phyloP scores from a whole-genome alignment of 805 yeast genomes.

The Blastobotrys attinorum region DNA sequence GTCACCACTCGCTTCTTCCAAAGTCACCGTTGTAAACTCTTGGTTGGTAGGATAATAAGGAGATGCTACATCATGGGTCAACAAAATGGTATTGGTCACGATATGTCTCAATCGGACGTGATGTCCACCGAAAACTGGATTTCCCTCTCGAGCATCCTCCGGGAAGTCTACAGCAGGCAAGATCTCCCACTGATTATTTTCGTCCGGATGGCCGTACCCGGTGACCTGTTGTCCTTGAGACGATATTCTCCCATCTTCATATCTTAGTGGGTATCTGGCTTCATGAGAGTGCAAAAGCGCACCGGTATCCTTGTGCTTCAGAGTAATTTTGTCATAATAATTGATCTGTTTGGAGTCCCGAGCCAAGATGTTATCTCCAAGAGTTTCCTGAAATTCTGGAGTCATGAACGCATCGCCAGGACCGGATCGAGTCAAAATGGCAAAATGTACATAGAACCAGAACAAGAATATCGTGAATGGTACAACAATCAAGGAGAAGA shows the following conservation, averaged over 20 bases:
- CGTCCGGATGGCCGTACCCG: conserved; percentile 42
- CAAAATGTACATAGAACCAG: conserved; percentile 91
- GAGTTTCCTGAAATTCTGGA: conserved; percentile 88
- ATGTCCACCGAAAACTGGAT: conserved; percentile 61
- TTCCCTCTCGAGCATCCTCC: conserved; percentile 31
- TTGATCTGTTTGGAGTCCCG: conserved; percentile 62
- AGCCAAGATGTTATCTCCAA: conserved; percentile 75
- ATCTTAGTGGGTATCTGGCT: conserved; percentile 74
- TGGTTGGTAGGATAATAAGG: conserved; percentile 89
- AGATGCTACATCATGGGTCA: conserved; percentile 95
- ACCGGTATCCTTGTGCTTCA: conserved; percentile 73
- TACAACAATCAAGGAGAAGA: conserved; percentile 59
- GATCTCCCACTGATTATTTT: conserved; percentile 80
- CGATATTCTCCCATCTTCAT: conserved; percentile 92
- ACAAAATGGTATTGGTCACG: conserved; percentile 66
- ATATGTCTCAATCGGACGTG: conserved; percentile 73
- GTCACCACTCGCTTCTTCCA: conserved; percentile 48
- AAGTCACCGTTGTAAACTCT: conserved; percentile 72
- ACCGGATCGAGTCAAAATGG: conserved; percentile 75
- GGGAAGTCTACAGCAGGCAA: conserved; percentile 50
- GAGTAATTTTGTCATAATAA: conserved; percentile 66
- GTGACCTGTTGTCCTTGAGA: conserved; percentile 95
- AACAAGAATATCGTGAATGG: conserved; percentile 77
- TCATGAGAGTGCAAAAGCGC: conserved; percentile 79
- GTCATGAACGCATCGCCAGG: conserved; percentile 96